Evolutionary conservation across 2,329 filamentous ascomycete species (phyloP).

Genomic region (Fusarium nanum): DNA sequence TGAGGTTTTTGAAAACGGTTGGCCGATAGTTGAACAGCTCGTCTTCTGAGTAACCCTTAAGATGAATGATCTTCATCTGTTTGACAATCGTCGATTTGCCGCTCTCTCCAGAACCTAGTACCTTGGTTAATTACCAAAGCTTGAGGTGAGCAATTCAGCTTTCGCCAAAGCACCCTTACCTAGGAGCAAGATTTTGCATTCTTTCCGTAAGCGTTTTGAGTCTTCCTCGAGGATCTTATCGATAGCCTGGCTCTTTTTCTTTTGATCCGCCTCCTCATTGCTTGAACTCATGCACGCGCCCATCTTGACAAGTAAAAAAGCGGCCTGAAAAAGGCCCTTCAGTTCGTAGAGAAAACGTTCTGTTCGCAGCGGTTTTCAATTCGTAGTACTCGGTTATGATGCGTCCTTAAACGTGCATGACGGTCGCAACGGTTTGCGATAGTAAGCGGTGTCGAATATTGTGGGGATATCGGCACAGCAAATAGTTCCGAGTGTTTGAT

Average conservation of each 20-base stretch:
- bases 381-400: slow-evolving; percentile 30
- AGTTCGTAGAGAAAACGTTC: slow-evolving; percentile 11
- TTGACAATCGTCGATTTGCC: slow-evolving; percentile 99
- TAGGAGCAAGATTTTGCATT: slow-evolving; percentile 98
- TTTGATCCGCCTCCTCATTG: slow-evolving; percentile 88
- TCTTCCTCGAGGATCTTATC: slow-evolving; percentile 95
- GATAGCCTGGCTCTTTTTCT: slow-evolving; percentile 96
- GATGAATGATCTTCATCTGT: slow-evolving; percentile 99
- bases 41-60: slow-evolving; percentile 95
- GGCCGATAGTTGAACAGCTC: slow-evolving; percentile 94
- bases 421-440: slow-evolving; percentile 32
- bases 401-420: slow-evolving; percentile 43
- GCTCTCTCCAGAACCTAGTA: slow-evolving; percentile 91
- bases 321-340: slow-evolving; percentile 28
- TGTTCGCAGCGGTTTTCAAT: slow-evolving; percentile 22
- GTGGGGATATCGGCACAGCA: slow-evolving; percentile 4
- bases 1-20: slow-evolving; percentile 97
- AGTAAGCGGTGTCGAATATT: slow-evolving; percentile 27
- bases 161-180: slow-evolving; percentile 67
- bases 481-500: slow-evolving; percentile 5
- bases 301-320: slow-evolving; percentile 68
- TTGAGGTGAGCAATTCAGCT: slow-evolving; percentile 1
- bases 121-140: slow-evolving; percentile 31
- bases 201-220: slow-evolving; percentile 88
- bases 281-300: slow-evolving; percentile 92